Conservation (phyloP, 2,329 filamentous ascomycete genomes). For the Claviceps sp. region DNA sequence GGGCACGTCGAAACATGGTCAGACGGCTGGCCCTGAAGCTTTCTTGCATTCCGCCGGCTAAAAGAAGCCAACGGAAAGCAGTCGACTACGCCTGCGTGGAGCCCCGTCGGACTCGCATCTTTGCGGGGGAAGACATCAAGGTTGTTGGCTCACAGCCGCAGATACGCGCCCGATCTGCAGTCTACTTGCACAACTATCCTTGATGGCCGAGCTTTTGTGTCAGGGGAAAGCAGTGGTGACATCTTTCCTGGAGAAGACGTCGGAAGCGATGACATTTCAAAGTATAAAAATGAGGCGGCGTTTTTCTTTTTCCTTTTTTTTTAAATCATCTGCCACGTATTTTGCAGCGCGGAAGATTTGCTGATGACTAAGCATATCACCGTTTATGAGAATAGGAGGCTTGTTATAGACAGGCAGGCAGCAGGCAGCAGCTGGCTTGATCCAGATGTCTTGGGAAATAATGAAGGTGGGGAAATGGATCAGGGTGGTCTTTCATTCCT, state of each 20-base stretch:
- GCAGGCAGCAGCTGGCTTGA: neutral
- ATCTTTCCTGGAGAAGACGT: neutral
- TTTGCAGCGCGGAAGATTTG: constrained; percentile 3
- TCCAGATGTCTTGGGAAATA: constrained; percentile 2
- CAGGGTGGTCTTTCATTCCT: neutral
- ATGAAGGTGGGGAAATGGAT: constrained; percentile 1
- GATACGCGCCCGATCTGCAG: neutral
- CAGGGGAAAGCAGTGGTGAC: neutral
- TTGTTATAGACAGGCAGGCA: constrained; percentile 1
- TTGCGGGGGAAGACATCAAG: neutral
- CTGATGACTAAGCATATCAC: constrained; percentile 3
- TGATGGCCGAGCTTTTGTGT: neutral
- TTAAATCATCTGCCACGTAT: constrained; percentile 1
- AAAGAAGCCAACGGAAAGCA: neutral
- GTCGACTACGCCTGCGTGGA: neutral
- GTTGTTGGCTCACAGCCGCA: neutral
- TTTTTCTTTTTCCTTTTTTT: constrained; percentile 2
- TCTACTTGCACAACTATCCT: neutral
- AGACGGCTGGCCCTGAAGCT: neutral
- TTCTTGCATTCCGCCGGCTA: neutral
- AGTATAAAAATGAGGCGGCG: constrained; percentile 3
- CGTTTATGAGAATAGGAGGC: constrained; percentile 5
- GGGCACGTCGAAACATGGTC: neutral
- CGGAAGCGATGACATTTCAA: constrained; percentile 1
- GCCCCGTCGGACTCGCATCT: neutral